phyloP scores from a whole-genome alignment of 306 rosid species.

The Quercus glauca region DNA sequence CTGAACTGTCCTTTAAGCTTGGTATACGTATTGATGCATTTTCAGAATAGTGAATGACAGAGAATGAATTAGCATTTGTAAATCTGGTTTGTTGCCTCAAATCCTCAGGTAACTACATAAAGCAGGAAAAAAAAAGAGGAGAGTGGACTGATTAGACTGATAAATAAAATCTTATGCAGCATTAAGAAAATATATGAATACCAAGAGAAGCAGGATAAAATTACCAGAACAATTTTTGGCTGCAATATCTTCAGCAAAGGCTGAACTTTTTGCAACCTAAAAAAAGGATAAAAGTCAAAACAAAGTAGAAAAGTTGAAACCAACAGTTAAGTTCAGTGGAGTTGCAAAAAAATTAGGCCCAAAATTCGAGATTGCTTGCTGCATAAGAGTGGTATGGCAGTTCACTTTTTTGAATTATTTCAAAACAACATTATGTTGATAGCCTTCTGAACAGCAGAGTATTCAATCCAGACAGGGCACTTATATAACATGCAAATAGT shows the following conservation, averaged over 20 bases:
- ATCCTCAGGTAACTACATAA: conserved; percentile 55
- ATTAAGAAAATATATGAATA: neutral
- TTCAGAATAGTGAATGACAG: conserved; percentile 49
- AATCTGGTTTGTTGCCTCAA: conserved; percentile 34
- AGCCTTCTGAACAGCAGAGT: neutral
- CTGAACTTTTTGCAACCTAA: conserved; percentile 56
- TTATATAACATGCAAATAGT: neutral
- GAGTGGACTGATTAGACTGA: neutral
- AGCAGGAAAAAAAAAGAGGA: conserved; percentile 11
- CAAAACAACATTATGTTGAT: neutral
- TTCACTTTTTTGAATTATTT: neutral
- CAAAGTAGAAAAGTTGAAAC: conserved; percentile 8
- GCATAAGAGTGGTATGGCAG: neutral
- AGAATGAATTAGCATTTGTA: conserved; percentile 36
- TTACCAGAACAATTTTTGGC: conserved; percentile 69
- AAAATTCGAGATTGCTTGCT: neutral
- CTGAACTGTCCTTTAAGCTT: conserved; percentile 39
- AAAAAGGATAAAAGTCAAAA: conserved; percentile 11
- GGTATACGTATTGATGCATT: conserved; percentile 45
- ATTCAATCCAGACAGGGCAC: neutral
- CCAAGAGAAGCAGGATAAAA: conserved; percentile 4
- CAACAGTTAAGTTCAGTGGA: conserved; percentile 3
- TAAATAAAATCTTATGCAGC: conserved; percentile 10
- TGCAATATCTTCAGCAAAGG: conserved; percentile 57
- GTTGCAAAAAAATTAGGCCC: neutral